phyloP scores from a whole-genome alignment of 106 monocot species.

The Dioscorea dumetorum region DNA sequence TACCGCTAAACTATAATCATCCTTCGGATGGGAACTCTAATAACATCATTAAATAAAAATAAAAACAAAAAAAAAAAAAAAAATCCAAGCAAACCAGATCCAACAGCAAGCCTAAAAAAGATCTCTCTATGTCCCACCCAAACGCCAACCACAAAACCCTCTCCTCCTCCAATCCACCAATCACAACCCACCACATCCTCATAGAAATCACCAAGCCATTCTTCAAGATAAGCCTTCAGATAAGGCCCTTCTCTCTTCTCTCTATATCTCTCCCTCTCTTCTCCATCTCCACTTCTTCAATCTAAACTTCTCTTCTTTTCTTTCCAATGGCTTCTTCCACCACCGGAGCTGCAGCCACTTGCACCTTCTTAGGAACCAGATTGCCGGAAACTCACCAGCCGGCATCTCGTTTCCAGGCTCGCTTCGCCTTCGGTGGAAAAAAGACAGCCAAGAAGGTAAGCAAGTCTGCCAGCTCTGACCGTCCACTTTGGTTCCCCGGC shows the following conservation, averaged over 20 bases:
- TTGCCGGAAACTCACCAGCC: conserved; percentile 19
- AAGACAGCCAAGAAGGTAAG: conserved; percentile 43
- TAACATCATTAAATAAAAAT: too few relatives aligned
- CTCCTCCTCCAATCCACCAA: neutral
- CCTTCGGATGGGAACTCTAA: too few relatives aligned
- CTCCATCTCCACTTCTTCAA: neutral
- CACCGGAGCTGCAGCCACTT: conserved; percentile 24
- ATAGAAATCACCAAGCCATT: conserved; percentile 1
- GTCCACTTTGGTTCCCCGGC: conserved; percentile 91
- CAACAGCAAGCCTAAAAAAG: neutral
- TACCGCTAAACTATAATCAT: too few relatives aligned
- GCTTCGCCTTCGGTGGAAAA: conserved; percentile 69
- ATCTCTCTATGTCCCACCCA: neutral
- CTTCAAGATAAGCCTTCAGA: conserved; percentile 9
- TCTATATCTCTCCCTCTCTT: neutral
- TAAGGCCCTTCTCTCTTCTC: neutral
- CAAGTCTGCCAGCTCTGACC: conserved; percentile 33
- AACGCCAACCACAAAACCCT: conserved; percentile 1
- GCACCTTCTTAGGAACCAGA: conserved; percentile 40
- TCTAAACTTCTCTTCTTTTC: neutral
- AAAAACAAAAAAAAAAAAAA: too few relatives aligned
- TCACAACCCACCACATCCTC: neutral
- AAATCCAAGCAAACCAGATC: too few relatives aligned
- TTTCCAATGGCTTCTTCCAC: conserved; percentile 34
- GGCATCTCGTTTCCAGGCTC: conserved; percentile 44